Base-by-base conservation (phyloP, 805 yeast species). In the Ogataea wickerhamii region DNA sequence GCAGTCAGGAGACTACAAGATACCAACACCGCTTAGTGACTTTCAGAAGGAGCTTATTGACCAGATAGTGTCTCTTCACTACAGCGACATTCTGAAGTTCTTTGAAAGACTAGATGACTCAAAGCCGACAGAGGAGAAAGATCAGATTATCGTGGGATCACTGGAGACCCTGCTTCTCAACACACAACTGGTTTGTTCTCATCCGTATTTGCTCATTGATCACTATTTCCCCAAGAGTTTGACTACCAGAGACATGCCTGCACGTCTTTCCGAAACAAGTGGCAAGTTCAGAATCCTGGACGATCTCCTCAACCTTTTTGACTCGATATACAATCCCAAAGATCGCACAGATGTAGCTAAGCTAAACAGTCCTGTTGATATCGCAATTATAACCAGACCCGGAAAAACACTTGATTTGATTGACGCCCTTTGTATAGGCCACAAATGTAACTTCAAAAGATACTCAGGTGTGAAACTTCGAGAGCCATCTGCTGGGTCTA, bases 21-120 rank as follows among this genome's bases (percentile, higher is more conserved):
- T 88, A 19, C 84, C 94, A 1, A 81, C 91, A 5, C 89, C 95
- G 3, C 76, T 88, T 79, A 76, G 82, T 37, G 87, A 83, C 45
- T 85, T 85, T 49, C 98, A 91, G 57, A 82, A 80, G 52, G 93
- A 88, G 52, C 69, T 91, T 36, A 86, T 89, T 8, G 95, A 91
- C 60, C 96, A 88, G 56, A 88, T 93, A 21, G 85, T 91, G 10
- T 85, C 95, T 2, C 67, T 88, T 28, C 98, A 91, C 61, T 91
- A 89, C 57, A 78, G 91, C 23, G 98, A 89, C 56, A 87, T 91
- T 41, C 67, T 91, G 50, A 81, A 87, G 61, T 89, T 82, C 58
- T 88, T 86, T 54, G 95, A 87, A 56, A 67, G 76, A 34, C 64
- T 71, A 40, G 73, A 70, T 45, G 62, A 64, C 28, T 58, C 62